A percentile compares a stretch with the other conserved stretches of the same genome.
These are phyloP conservation scores for Ceratobasidium sp. DNA, from an alignment of 1,284 basidiomycete species.

Conservation along the genomic window DNA sequence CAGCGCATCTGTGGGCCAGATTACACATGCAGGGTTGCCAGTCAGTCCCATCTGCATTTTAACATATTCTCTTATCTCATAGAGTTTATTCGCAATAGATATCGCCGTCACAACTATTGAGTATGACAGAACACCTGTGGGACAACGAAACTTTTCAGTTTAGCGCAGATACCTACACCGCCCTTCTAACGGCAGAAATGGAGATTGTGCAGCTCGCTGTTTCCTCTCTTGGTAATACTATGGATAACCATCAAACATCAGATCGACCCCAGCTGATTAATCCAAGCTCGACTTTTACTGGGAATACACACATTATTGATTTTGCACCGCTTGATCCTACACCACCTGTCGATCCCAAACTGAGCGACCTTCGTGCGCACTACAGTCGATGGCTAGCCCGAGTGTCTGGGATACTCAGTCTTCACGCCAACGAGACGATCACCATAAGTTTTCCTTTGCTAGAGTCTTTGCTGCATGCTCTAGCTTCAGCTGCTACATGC, in stretches of 20 bases:
- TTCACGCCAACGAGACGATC: not conserved
- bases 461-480: not conserved
- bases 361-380: not conserved
- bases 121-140: not conserved
- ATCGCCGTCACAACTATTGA: not conserved
- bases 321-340: not conserved
- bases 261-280: not conserved
- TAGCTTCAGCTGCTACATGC: not conserved
- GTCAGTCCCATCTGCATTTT: not conserved
- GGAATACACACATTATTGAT: not conserved
- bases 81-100: not conserved
- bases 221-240: not conserved
- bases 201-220: not conserved
- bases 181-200: not conserved
- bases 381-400: not conserved
- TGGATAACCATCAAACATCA: not conserved
- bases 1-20: no score
- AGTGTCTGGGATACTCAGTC: not conserved
- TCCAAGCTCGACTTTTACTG: not conserved
- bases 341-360: not conserved
- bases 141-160: not conserved
- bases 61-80: not conserved
- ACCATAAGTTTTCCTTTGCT: not conserved
- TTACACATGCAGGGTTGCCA: not conserved
- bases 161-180: not conserved